These are phyloP conservation scores for Oidiodendron maius DNA, from an alignment of 495 filamentous ascomycete species.

Conservation along the genomic window DNA sequence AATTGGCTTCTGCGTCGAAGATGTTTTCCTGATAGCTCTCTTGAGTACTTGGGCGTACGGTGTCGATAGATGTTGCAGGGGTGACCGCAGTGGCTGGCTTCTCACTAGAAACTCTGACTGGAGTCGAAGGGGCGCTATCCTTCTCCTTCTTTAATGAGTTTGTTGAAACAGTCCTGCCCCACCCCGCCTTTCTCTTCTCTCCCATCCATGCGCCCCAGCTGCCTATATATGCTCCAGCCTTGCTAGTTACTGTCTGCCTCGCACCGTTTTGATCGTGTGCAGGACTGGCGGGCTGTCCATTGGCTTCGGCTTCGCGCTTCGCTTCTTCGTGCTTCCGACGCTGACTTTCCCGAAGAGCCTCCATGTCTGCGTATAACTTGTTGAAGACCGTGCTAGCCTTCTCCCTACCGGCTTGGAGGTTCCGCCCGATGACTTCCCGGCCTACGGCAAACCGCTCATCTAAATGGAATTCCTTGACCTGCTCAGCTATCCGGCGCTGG, in stretches of 20 bases:
- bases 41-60: constrained; percentile 23
- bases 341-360: constrained; percentile 77
- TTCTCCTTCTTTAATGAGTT: constrained; percentile 24
- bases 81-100: background rate
- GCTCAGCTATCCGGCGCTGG: constrained; percentile 81
- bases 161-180: constrained; percentile 33
- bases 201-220: constrained; percentile 95
- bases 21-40: constrained; percentile 36
- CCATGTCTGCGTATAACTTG: constrained; percentile 84
- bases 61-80: background rate
- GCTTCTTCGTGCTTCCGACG: constrained; percentile 58
- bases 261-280: constrained; percentile 57
- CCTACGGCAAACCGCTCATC: constrained; percentile 77
- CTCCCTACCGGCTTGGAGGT: constrained; percentile 75
- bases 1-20: constrained; percentile 26
- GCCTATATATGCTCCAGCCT: constrained; percentile 81
- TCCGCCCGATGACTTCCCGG: constrained; percentile 70
- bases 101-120: constrained; percentile 21
- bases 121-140: constrained; percentile 2
- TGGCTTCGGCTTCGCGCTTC: constrained; percentile 21
- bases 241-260: constrained; percentile 63
- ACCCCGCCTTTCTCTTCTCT: constrained; percentile 70
- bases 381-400: constrained; percentile 80
- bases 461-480: constrained; percentile 80
- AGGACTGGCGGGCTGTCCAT: constrained; percentile 23